Conservation (phyloP, 1,139 yeast genomes). For the Zygoascus meyerae region DNA sequence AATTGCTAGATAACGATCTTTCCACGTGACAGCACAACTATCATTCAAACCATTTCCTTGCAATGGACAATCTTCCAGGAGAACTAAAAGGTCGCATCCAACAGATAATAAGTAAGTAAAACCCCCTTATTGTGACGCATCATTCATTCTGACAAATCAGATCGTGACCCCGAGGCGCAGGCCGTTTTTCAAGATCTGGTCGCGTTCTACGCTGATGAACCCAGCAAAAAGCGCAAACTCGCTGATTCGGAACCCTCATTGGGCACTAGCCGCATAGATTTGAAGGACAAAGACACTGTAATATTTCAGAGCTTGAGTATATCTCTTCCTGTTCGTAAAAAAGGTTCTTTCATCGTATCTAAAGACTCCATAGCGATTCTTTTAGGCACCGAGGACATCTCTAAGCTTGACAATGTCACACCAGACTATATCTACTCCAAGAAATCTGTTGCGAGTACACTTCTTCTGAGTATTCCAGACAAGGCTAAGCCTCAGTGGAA, state of each 20-base stretch:
- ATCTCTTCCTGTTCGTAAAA: conserved; percentile 11
- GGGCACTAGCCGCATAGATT: neutral
- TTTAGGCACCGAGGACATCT: conserved; percentile 6
- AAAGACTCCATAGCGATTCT: conserved; percentile 2
- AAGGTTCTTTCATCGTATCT: conserved; percentile 8
- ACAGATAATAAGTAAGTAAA: conserved; percentile 7
- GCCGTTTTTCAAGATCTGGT: conserved; percentile 9
- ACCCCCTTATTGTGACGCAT: too few species aligned
- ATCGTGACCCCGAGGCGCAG: conserved; percentile 5
- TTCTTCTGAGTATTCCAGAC: conserved; percentile 33
- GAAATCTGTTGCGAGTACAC: conserved; percentile 13
- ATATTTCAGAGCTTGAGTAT: conserved; percentile 7
- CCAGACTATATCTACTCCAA: conserved; percentile 3
- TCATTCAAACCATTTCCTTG: too few species aligned
- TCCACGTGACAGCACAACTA: too few species aligned
- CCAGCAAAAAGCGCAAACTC: conserved; percentile 8
- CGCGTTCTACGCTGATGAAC: neutral
- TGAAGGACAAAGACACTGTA: neutral
- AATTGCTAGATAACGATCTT: too few species aligned
- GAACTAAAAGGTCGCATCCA: conserved; percentile 6
- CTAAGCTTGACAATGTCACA: conserved; percentile 9
- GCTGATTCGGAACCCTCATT: neutral
- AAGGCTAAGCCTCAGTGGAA: conserved; percentile 36
- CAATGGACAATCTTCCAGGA: conserved; percentile 8
- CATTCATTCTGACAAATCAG: neutral